Evolutionary conservation across 2,329 filamentous ascomycete genomes (phyloP).

Genomic region (Aphanocladium album): DNA sequence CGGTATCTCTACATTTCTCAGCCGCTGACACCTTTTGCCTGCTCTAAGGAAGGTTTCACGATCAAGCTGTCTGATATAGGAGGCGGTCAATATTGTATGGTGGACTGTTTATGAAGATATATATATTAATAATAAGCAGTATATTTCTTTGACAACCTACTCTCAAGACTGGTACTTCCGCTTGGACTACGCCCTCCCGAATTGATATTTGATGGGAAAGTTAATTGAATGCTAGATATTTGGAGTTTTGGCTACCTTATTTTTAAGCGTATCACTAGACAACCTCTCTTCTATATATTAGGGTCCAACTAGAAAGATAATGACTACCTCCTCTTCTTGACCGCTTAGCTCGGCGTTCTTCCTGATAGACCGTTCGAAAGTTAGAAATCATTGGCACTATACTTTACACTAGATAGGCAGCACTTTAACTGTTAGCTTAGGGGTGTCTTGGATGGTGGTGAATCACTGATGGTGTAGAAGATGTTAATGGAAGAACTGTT

Average conservation of each 20-base stretch:
- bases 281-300: conserved; percentile 23
- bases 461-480: conserved; percentile 21
- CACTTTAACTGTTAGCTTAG: conserved; percentile 24
- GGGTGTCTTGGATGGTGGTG: conserved; percentile 17
- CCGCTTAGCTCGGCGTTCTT: conserved; percentile 18
- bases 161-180: conserved; percentile 19
- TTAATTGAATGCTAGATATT: conserved; percentile 22
- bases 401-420: conserved; percentile 22
- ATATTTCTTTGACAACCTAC: conserved; percentile 23
- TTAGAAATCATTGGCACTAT: conserved; percentile 23
- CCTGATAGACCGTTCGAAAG: conserved; percentile 17
- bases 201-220: conserved; percentile 20
- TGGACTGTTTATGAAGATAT: neutral
- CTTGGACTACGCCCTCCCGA: conserved; percentile 25
- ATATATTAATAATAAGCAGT: conserved; percentile 13
- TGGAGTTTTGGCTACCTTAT: conserved; percentile 30
- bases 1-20: conserved; percentile 26
- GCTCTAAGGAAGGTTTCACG: conserved; percentile 21
- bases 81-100: conserved; percentile 21
- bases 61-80: conserved; percentile 28
- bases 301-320: conserved; percentile 18
- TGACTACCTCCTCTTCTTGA: conserved; percentile 20
- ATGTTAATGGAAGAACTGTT: conserved; percentile 23
- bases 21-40: conserved; percentile 20
- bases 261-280: conserved; percentile 26